Evolutionary conservation across 495 filamentous ascomycete genomes (phyloP).

Genomic region (Xylaria curta): DNA sequence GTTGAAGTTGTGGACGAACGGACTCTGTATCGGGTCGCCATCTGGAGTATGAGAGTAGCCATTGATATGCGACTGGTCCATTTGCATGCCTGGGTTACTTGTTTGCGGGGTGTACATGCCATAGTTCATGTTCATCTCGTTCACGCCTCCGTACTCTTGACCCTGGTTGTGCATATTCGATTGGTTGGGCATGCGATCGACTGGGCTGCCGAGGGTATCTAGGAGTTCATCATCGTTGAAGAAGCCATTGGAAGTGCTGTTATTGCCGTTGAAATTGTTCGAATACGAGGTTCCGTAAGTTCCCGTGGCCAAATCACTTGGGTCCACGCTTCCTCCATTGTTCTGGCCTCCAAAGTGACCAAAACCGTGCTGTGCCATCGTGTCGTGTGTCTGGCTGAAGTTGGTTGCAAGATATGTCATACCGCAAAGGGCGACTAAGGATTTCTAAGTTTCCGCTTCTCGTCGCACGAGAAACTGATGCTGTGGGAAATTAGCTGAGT

Average conservation of each 20-base stretch:
- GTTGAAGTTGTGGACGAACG: constrained; percentile 79
- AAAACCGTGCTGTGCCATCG: constrained; percentile 66
- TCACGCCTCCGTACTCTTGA: constrained; percentile 55
- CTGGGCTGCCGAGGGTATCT: constrained; percentile 60
- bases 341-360: constrained; percentile 68
- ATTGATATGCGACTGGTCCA: constrained; percentile 65
- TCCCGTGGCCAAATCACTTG: constrained; percentile 80
- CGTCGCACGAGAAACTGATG: constrained; percentile 27
- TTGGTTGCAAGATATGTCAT: constrained; percentile 27
- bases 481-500: constrained; percentile 37
- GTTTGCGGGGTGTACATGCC: constrained; percentile 55
- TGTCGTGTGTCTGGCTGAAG: constrained; percentile 27
- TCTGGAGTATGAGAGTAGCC: constrained; percentile 89
- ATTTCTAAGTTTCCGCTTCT: constrained; percentile 12
- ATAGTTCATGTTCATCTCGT: constrained; percentile 55
- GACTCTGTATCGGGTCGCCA: constrained; percentile 84
- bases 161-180: constrained; percentile 54
- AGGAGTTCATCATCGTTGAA: constrained; percentile 71
- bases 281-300: constrained; percentile 48
- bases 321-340: constrained; percentile 73
- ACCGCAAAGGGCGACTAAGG: constrained; percentile 25
- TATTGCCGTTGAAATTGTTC: constrained; percentile 49
- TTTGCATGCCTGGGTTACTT: constrained; percentile 44
- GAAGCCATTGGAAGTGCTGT: constrained; percentile 45
- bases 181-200: constrained; percentile 48